Evolutionary conservation across 2,329 filamentous ascomycete genomes (phyloP), one percentile per base, ranked within the genome.

Genomic region (Pseudogymnoascus sp.): DNA sequence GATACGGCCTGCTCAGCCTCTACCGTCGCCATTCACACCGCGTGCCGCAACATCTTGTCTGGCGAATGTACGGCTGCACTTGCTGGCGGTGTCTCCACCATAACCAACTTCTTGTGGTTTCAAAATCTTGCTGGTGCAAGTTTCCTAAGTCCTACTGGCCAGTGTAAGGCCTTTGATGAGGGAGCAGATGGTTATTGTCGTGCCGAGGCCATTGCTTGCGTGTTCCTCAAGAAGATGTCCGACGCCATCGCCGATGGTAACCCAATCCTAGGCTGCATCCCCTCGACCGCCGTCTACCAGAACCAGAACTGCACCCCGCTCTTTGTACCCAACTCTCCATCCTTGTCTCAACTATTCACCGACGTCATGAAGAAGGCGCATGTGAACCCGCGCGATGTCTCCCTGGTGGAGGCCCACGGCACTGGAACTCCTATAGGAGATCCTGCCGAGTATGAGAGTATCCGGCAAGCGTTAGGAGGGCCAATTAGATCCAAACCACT

Each of bases 171-270:
- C 0, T 81, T 74, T 23, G 77, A 80, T 63, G 70, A 71, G 71
- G 75, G 67, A 70, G 83, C 77, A 0, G 80, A 84, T 67, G 83
- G 83, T 0, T 85, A 85, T 62, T 83, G 81, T 64, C 78, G 83
- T 1, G 80, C 73, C 0, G 83, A 85, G 16, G 81, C 77, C 4
- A 73, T 79, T 5, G 82, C 74, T 0, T 72, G 76, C 0, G 72
- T 85, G 0, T 73, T 84, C 0, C 65, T 85, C 8, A 64, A 64
- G n/a, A 19, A 48, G 43, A 48, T 19, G 16, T 34, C 31, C 31
- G 36, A 62, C 14, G 57, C 63, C 4, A 25, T 25, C 23, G 23
- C 23, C 23, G 23, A 25, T 25, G 43, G 37, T 1, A 61, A 65
- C 25, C 25, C 31, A 25, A 25, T 25, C 23, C 23, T 25, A 25